Evolutionary conservation across 768 basidiomycete genomes (phyloP).

Genomic region (Panaeolus papilionaceus): DNA sequence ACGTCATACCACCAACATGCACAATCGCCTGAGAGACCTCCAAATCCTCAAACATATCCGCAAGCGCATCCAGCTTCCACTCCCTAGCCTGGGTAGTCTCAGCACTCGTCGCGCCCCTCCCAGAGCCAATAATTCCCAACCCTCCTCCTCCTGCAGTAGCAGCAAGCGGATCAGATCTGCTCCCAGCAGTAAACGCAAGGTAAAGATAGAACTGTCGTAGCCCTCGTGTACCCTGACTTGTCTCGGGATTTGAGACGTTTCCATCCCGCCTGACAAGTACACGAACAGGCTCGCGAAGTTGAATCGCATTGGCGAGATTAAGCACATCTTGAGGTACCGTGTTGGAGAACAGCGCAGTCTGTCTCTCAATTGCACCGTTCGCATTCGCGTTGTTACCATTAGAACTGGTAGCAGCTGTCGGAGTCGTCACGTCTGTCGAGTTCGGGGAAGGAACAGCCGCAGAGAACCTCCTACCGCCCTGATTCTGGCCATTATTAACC

Average conservation of each 20-base stretch:
- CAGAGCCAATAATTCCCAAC: conserved; percentile 91
- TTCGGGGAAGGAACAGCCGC: conserved; percentile 56
- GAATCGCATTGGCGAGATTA: conserved; percentile 91
- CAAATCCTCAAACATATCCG: conserved; percentile 89
- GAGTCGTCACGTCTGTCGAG: conserved; percentile 37
- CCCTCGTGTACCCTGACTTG: conserved; percentile 74
- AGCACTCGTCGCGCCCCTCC: conserved; percentile 80
- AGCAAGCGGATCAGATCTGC: conserved; percentile 62
- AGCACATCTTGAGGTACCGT: conserved; percentile 98
- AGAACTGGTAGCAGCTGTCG: conserved; percentile 31
- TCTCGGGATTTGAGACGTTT: conserved; percentile 75
- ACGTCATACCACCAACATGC: conserved; percentile 87
- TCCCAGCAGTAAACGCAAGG: conserved; percentile 90
- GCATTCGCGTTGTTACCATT: conserved; percentile 19
- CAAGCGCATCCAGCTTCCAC: conserved; percentile 94
- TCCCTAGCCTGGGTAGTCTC: conserved; percentile 88
- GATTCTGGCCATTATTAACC: conserved; percentile 30
- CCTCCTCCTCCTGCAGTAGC: conserved; percentile 56
- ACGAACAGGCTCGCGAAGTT: conserved; percentile 94
- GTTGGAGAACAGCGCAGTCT: conserved; percentile 96
- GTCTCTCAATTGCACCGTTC: conserved; percentile 66
- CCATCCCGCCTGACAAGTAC: conserved; percentile 96
- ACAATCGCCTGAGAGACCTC: conserved; percentile 83
- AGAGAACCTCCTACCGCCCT: conserved; percentile 63
- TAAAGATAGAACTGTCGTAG: conserved; percentile 97